Percentiles rank a stretch among this genome's conserved stretches.
phyloP scores from a whole-genome alignment of 192 early-diverging fungal species.

The Paraglomus occultum region DNA sequence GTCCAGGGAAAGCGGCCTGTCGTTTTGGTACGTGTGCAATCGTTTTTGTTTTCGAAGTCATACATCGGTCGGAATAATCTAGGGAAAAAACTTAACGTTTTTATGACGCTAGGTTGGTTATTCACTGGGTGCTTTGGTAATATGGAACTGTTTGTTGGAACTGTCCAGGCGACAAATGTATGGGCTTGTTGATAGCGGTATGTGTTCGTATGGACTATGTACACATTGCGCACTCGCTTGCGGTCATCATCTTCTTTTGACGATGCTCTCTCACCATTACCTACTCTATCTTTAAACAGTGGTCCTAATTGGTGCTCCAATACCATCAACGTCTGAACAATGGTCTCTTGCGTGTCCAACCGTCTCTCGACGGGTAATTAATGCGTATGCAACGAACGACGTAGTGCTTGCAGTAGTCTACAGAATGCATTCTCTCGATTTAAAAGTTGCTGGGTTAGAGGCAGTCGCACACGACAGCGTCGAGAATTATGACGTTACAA shows the following conservation, averaged over 20 bases:
- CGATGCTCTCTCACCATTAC: background rate
- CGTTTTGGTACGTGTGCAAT: constrained; percentile 40
- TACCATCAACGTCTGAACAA: constrained; percentile 37
- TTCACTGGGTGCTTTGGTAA: constrained; percentile 55
- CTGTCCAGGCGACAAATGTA: constrained; percentile 39
- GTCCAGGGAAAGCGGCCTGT: constrained; percentile 57
- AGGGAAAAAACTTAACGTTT: background rate
- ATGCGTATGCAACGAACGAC: constrained; percentile 55
- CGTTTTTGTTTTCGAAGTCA: background rate
- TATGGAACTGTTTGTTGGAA: constrained; percentile 55
- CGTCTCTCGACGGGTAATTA: constrained; percentile 49
- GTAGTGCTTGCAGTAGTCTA: constrained; percentile 52
- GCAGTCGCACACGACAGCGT: constrained; percentile 38
- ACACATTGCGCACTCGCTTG: too few species aligned
- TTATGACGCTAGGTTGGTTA: constrained; percentile 45
- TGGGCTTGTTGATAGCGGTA: constrained; percentile 51
- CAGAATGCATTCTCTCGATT: constrained; percentile 48
- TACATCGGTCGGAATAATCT: background rate
- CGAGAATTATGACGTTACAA: constrained; percentile 50
- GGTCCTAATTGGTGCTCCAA: constrained; percentile 54
- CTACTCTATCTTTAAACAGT: constrained; percentile 29
- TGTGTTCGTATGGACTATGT: constrained; percentile 1
- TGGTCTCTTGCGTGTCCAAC: constrained; percentile 45
- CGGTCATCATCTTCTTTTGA: constrained; percentile 2
- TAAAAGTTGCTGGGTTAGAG: constrained; percentile 47